Conservation (phyloP, 345 rosid genomes). For the Trapa bicornis region DNA sequence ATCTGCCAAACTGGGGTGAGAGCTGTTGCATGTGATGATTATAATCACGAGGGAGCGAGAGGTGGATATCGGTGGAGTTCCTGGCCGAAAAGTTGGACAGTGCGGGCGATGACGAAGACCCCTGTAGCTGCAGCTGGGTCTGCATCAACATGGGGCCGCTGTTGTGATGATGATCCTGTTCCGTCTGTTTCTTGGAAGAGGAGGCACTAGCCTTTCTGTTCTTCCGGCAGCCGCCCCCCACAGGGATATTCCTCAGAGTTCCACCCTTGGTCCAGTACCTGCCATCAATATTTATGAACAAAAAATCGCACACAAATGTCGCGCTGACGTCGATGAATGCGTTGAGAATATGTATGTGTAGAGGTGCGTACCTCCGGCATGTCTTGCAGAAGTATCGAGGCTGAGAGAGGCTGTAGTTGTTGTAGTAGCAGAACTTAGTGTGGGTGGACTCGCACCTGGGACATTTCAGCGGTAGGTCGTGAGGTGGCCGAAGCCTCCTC, state of each 20-base stretch:
- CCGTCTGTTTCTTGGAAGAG: slow-evolving; percentile 26
- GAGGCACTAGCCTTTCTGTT: slow-evolving; percentile 41
- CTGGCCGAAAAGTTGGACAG: not conserved
- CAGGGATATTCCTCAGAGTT: slow-evolving; percentile 85
- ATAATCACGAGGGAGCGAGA: slow-evolving; percentile 31
- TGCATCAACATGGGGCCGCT: slow-evolving; percentile 15
- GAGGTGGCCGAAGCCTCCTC: slow-evolving; percentile 82
- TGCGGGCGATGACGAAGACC: slow-evolving; percentile 11
- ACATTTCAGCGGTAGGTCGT: slow-evolving; percentile 82
- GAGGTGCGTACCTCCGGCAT: slow-evolving; percentile 38
- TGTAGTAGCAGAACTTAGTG: slow-evolving; percentile 97
- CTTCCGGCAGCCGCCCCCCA: slow-evolving; percentile 93
- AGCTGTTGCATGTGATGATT: slow-evolving; percentile 25
- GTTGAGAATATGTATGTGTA: too few species aligned
- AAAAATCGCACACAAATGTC: too few species aligned
- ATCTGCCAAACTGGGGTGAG: slow-evolving; percentile 29
- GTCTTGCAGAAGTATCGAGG: slow-evolving; percentile 98
- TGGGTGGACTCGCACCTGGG: slow-evolving; percentile 89
- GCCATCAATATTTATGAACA: too few species aligned
- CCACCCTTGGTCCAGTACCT: slow-evolving; percentile 98
- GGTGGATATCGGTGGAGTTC: slow-evolving; percentile 41
- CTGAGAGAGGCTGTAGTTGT: slow-evolving; percentile 95
- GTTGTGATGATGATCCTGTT: slow-evolving; percentile 6
- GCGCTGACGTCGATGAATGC: too few species aligned
- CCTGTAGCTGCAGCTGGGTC: slow-evolving; percentile 22